A percentile compares a stretch with the other conserved stretches of the same genome.
These are phyloP conservation scores for Globisporangium irregulare DNA, from an alignment of 352 stramenopile genomes.

Conservation along the genomic window DNA sequence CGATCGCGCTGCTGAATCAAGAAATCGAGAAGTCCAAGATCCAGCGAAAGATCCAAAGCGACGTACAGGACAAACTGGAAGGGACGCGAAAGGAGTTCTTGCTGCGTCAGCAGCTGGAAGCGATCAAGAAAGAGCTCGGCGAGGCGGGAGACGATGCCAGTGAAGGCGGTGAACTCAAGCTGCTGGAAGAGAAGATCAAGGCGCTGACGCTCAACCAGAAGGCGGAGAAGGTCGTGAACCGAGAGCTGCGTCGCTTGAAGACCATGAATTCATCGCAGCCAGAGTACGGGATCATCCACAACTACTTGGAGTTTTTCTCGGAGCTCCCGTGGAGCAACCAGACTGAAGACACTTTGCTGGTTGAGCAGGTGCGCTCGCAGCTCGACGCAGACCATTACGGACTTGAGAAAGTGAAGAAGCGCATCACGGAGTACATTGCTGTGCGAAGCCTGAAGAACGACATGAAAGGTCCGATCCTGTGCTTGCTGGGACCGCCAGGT, in stretches of 20 bases:
- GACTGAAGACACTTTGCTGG: constrained; percentile 52
- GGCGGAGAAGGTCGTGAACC: constrained; percentile 53
- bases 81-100: constrained; percentile 90
- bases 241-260: constrained; percentile 68
- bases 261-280: constrained; percentile 72
- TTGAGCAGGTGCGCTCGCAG: constrained; percentile 55
- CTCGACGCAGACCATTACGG: constrained; percentile 81
- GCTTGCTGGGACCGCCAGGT: constrained; percentile 80
- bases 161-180: constrained; percentile 45
- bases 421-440: constrained; percentile 86
- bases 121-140: constrained; percentile 98
- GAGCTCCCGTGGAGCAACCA: constrained; percentile 64
- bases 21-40: constrained; percentile 62
- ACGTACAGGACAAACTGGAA: constrained; percentile 71
- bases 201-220: constrained; percentile 47
- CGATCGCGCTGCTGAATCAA: constrained; percentile 44
- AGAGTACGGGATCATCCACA: constrained; percentile 77
- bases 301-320: constrained; percentile 80
- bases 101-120: constrained; percentile 97
- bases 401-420: constrained; percentile 81
- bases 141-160: constrained; percentile 39
- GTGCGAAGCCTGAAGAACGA: constrained; percentile 76
- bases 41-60: constrained; percentile 67
- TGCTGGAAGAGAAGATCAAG: constrained; percentile 59
- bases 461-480: constrained; percentile 87